These are phyloP conservation scores for Calocybe gambosa DNA, from an alignment of 1,284 basidiomycete species.

Conservation along the genomic window DNA sequence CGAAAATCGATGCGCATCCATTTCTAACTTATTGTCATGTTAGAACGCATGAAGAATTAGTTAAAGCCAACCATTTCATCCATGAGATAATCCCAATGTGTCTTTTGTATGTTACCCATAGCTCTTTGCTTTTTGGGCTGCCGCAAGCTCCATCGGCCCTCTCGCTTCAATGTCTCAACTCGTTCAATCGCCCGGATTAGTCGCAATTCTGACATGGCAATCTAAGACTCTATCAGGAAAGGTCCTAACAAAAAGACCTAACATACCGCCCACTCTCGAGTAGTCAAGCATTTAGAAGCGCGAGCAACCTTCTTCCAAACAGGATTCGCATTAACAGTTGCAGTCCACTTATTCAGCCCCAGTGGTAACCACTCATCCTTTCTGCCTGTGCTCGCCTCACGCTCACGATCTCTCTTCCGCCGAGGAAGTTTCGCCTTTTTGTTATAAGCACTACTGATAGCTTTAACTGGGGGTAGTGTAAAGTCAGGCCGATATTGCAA, in stretches of 20 bases:
- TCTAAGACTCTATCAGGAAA: constrained; percentile 32
- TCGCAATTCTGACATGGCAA: constrained; percentile 72
- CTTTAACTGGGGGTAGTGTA: constrained; percentile 53
- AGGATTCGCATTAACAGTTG: constrained; percentile 65
- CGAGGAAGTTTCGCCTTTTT: constrained; percentile 54
- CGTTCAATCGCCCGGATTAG: constrained; percentile 78
- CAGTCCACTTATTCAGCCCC: constrained; percentile 69
- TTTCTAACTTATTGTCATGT: constrained; percentile 47
- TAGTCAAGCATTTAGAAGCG: constrained; percentile 69
- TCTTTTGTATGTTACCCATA: constrained; percentile 72
- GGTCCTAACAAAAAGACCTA: background rate
- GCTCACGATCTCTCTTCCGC: constrained; percentile 53
- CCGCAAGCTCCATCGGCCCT: constrained; percentile 85
- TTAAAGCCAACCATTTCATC: constrained; percentile 83
- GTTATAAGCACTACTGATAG: constrained; percentile 57
- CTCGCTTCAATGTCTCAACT: constrained; percentile 80
- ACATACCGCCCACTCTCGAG: constrained; percentile 74
- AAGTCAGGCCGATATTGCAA: constrained; percentile 44
- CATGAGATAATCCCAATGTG: constrained; percentile 93
- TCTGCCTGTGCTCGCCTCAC: constrained; percentile 38
- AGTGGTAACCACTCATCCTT: constrained; percentile 62
- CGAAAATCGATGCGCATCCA: constrained; percentile 96
- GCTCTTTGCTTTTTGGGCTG: constrained; percentile 94
- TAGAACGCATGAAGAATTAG: background rate
- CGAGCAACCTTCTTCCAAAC: constrained; percentile 60